phyloP scores from a whole-genome alignment of 768 basidiomycete species.

The Suillus clintonianus region DNA sequence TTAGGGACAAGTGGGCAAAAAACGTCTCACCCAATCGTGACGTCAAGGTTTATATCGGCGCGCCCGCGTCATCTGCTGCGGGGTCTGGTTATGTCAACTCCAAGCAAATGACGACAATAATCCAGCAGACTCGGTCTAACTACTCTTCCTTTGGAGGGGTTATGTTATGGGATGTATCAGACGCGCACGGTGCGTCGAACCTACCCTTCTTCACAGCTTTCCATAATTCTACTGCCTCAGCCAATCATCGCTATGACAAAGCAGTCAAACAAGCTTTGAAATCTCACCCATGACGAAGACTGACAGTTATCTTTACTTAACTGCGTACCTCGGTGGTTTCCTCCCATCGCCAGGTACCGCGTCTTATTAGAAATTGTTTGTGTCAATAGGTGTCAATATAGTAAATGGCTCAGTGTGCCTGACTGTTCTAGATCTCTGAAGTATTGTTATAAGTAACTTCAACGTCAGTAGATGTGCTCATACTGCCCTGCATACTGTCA shows the following conservation, averaged over 20 bases:
- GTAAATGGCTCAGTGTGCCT: neutral
- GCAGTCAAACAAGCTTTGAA: conserved; percentile 58
- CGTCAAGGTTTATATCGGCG: conserved; percentile 47
- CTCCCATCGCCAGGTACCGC: neutral
- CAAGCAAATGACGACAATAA: conserved; percentile 32
- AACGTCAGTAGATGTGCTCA: neutral
- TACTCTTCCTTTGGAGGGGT: conserved; percentile 49
- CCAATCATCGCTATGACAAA: conserved; percentile 60
- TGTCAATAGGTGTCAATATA: neutral
- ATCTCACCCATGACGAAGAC: neutral
- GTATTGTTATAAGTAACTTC: neutral
- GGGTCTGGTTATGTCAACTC: conserved; percentile 41
- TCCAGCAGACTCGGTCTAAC: conserved; percentile 35
- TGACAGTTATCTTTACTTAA: neutral
- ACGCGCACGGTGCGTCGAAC: conserved; percentile 34
- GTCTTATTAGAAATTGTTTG: neutral
- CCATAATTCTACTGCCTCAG: conserved; percentile 24
- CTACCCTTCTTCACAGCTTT: neutral
- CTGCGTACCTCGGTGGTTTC: neutral
- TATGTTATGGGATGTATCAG: conserved; percentile 49
- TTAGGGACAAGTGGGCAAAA: conserved; percentile 49
- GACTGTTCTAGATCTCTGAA: no score
- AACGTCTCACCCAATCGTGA: conserved; percentile 20
- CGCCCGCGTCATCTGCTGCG: conserved; percentile 43
- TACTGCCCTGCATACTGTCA: no score